Base-by-base conservation (phyloP, 2,329 filamentous ascomycete species). In the Lachnellula occidentalis region DNA sequence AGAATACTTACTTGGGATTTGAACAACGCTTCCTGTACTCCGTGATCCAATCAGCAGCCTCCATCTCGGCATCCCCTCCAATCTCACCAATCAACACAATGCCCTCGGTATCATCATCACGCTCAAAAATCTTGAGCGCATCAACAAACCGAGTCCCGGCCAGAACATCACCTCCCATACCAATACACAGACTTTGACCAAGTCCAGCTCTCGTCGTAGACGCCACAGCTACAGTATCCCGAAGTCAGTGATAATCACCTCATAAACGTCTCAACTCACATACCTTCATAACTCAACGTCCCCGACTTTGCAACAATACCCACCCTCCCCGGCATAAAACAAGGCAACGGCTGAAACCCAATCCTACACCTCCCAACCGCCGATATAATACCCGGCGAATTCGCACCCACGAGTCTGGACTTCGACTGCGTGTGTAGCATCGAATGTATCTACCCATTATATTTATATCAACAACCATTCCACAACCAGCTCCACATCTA, bases 311-410 rank as follows among this genome's bases (percentile, higher is more conserved):
- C 85, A 34, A 88, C 78, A 50, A 90, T 86, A 1, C 85, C 86
- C 53, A 90, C 74, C 56, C 80, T 78, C 0, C 87, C 87, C 1
- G 86, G 80, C 5, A 77, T 74, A 65, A 90, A 92, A 55, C 84
- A 89, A 0, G 85, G 80, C 12, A 92, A 73, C 5, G 88, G 88
- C 68, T 91, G 87, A 66, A 92, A 91, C 0, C 88, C 88, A 66
- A 87, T 83, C 45, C 83, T 77, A 62, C 86, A 89, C 63, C 78
- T 80, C 0, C 85, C 85, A 55, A 85, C 79, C 0, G 86, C 80
- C 19, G 86, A 88, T 57, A 90, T 88, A 54, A 90, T 89, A 0
- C 87, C 87, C 0, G 87, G 86, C 19, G 84, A 83, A 66, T 90
- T 90, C 9, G 87, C 84, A 11, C 87, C 87, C 1, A 90, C 83